Percentiles rank a stretch among this genome's conserved stretches.
phyloP scores from a whole-genome alignment of 2,329 filamentous ascomycete genomes.

The Purpureocillium takamizusanense region DNA sequence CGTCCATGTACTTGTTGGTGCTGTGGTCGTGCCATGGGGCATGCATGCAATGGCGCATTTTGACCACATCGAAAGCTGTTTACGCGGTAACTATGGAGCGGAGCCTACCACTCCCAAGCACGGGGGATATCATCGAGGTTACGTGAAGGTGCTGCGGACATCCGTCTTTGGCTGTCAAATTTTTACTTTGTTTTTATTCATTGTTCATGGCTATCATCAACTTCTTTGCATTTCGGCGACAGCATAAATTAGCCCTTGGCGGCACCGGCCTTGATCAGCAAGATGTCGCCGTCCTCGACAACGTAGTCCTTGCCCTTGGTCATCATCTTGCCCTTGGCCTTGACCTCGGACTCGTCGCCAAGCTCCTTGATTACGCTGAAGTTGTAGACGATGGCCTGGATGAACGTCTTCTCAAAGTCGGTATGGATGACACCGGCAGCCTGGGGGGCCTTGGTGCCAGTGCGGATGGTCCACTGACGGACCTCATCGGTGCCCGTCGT shows the following conservation, averaged over 20 bases:
- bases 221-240: neutral
- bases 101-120: too few species aligned
- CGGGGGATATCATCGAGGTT: too few species aligned
- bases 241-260: slow-evolving; percentile 52
- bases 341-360: slow-evolving; percentile 81
- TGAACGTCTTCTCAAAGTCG: slow-evolving; percentile 99
- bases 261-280: slow-evolving; percentile 85
- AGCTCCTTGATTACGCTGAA: slow-evolving; percentile 72
- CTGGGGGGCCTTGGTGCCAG: slow-evolving; percentile 93
- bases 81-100: too few species aligned
- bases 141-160: too few species aligned
- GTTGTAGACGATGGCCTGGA: slow-evolving; percentile 93
- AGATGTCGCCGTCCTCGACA: slow-evolving; percentile 70
- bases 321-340: slow-evolving; percentile 92
- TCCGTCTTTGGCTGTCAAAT: too few species aligned
- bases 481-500: slow-evolving; percentile 94
- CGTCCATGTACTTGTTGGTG: too few species aligned
- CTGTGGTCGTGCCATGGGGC: too few species aligned
- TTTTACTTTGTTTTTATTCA: slow-evolving; percentile 6
- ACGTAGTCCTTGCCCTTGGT: slow-evolving; percentile 98
- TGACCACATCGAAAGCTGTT: too few species aligned
- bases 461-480: slow-evolving; percentile 94
- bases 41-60: too few species aligned
- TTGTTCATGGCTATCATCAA: slow-evolving; percentile 1
- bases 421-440: slow-evolving; percentile 97